Evolutionary conservation across 331 rosid genomes (phyloP), one percentile per base, ranked within the genome.

Genomic region (Malus hybrid): DNA sequence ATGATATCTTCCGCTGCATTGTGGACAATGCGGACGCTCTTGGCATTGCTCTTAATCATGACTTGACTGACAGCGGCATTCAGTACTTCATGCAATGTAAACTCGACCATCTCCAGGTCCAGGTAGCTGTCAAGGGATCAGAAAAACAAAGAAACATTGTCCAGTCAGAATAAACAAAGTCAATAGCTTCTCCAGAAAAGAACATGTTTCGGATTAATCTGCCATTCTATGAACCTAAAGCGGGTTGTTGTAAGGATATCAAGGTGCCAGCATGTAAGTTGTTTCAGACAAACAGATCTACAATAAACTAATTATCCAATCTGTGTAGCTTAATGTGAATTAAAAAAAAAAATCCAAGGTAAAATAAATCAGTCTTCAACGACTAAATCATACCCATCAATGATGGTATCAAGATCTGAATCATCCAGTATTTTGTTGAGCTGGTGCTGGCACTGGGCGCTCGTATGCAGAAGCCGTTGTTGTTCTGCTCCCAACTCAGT

Each of bases 101-200:
- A 94, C 77, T 91, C 93, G 8, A 86, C 95, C 97, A 91, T 94
- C 86, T 94, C 98, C 54, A 94, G 87, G 80, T 94, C 95, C 71
- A 89, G 69, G 81, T 88, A 91, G 64, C 98, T 94, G 89, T 77
- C 27, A 16, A 70, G 60, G 56, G 52, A 62, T 34, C 75, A 70
- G 66, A 33, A 46, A n/a, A 59, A 78, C 61, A 52, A 19, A 9
- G 19, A 76, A 57, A 59, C 64, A 59, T 16, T 18, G 7, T 6
- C 57, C 20, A 16, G 57, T 52, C 57, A 52, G n/a, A 16, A 52
- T 16, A 52, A 52, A 52, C 16, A 59, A 57, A 59, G 6, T 22
- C 31, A 10, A 59, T 59, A 22, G 64, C 64, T 8, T 59, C 14
- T 20, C 2, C 27, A 59, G 28, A n/a, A 59, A 59, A 59, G 29